Evolutionary conservation across 257 asterid genomes (phyloP), one percentile per base, ranked within the genome.

Genomic region (Sherardia arvensis): DNA sequence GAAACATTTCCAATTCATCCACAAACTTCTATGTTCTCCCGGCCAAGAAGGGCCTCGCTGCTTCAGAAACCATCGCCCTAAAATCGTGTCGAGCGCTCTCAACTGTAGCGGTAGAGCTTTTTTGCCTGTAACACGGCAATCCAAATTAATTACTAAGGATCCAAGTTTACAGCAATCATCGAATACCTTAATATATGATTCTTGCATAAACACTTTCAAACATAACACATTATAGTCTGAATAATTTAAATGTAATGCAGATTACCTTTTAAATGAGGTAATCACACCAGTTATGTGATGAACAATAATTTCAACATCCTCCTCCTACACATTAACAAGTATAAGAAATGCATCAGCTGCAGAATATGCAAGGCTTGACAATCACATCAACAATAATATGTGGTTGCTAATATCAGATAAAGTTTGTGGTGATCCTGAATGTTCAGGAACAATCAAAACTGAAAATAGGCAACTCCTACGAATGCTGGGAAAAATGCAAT

Each of bases 11-110:
- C 43, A 86, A 33, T 69, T 88, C 95, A 43, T 76, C 66, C 61
- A 79, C 78, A 66, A 88, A 86, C 71, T 83, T 76, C 61, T 78
- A 82, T 17, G 87, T 72, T 78, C 95, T 73, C 54, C 93, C 88
- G 6, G 82, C 75, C 66, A 86, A 22, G 62, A 88, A 88, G 66
- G 82, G 87, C 62, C 78, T 73, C 18, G 71, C 78, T 38, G 95
- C 93, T 72, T 79, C 78, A 8, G 77, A 81, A 9, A 84, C 83
- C 15, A 71, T 29, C 7, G 28, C 38, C 66, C 66, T 74, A 76
- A 87, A 84, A 70, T 73, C 82, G 54, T 80, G 77, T 66, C 53
- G 81, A 45, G 54, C 79, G 38, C 20, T 74, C 69, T 83, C 87
- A 1, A 79, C 64, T 8, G 83, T 33, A 64, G 49, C 23, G 49